Conservation (phyloP, 2,329 filamentous ascomycete species). For the Neonectria faginata region DNA sequence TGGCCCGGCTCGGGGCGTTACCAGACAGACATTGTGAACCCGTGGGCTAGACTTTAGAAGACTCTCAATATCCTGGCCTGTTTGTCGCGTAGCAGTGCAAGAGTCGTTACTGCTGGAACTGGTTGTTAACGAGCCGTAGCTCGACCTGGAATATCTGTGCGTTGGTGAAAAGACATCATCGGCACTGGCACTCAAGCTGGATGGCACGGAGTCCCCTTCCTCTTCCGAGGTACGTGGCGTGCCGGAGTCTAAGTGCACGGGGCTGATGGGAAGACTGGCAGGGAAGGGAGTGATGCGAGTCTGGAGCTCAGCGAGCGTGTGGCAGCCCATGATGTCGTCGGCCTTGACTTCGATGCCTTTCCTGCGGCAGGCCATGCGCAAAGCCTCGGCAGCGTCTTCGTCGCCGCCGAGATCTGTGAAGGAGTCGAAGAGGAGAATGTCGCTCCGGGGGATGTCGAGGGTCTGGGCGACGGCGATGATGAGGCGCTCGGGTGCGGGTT, state of each 20-base stretch:
- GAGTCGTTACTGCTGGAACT: slow-evolving; percentile 18
- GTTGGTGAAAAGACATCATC: slow-evolving; percentile 27
- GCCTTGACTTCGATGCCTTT: slow-evolving; percentile 50
- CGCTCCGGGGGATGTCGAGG: slow-evolving; percentile 48
- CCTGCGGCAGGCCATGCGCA: slow-evolving; percentile 34
- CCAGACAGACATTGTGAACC: slow-evolving; percentile 56
- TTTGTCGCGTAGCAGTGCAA: slow-evolving; percentile 9
- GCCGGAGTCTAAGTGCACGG: background rate
- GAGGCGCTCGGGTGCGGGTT: slow-evolving; percentile 48
- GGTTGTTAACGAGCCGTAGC: slow-evolving; percentile 27
- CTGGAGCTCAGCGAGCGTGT: slow-evolving; percentile 59
- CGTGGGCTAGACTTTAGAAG: slow-evolving; percentile 55
- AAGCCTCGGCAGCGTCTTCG: slow-evolving; percentile 47
- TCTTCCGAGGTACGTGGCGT: slow-evolving; percentile 16
- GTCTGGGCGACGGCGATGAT: slow-evolving; percentile 52
- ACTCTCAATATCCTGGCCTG: slow-evolving; percentile 48
- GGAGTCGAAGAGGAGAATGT: slow-evolving; percentile 55
- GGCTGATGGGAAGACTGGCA: background rate
- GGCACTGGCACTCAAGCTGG: slow-evolving; percentile 8
- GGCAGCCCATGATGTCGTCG: slow-evolving; percentile 57
- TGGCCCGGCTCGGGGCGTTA: slow-evolving; percentile 61
- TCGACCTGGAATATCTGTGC: slow-evolving; percentile 27
- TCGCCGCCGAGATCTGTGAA: slow-evolving; percentile 59
- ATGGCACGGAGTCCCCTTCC: slow-evolving; percentile 25
- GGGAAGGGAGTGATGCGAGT: slow-evolving; percentile 48